A percentile compares a stretch with the other conserved stretches of the same genome.
These are phyloP conservation scores for Rhizopogon vesiculosus DNA, from an alignment of 768 basidiomycete genomes.

Conservation along the genomic window DNA sequence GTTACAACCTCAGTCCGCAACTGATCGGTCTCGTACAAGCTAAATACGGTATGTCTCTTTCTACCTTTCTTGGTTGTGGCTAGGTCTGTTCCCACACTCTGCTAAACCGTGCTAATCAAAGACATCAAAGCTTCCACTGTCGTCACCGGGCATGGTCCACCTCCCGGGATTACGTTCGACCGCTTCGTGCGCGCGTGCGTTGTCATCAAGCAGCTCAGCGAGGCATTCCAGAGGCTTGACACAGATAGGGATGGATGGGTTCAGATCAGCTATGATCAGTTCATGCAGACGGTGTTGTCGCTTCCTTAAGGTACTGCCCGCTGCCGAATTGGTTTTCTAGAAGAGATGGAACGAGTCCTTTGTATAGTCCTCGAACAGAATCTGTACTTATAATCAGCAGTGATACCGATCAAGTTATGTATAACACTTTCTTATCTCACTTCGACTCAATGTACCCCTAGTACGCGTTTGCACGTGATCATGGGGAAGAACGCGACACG, in stretches of 20 bases:
- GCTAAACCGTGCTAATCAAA: slow-evolving; percentile 35
- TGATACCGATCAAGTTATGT: too few species aligned
- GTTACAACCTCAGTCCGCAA: slow-evolving; percentile 68
- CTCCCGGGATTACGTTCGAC: slow-evolving; percentile 75
- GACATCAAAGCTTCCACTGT: slow-evolving; percentile 52
- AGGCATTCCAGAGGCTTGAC: slow-evolving; percentile 65
- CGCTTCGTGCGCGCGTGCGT: slow-evolving; percentile 87
- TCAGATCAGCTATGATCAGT: slow-evolving; percentile 51
- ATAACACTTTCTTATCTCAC: too few species aligned
- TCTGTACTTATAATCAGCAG: too few species aligned
- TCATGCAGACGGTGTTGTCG: slow-evolving; percentile 46
- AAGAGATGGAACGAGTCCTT: too few species aligned
- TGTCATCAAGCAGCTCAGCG: slow-evolving; percentile 71
- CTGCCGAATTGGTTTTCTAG: background rate
- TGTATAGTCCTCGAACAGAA: too few species aligned
- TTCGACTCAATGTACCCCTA: too few species aligned
- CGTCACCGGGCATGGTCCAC: slow-evolving; percentile 25
- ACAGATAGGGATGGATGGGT: slow-evolving; percentile 53
- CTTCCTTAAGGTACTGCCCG: slow-evolving; percentile 32
- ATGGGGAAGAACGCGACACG: background rate
- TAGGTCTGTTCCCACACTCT: slow-evolving; percentile 16
- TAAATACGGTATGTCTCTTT: slow-evolving; percentile 68
- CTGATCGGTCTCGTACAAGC: slow-evolving; percentile 62
- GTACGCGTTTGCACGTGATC: background rate
- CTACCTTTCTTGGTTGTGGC: background rate